Base-by-base conservation (phyloP, 2,329 filamentous ascomycete genomes). In the Moelleriella libera region DNA sequence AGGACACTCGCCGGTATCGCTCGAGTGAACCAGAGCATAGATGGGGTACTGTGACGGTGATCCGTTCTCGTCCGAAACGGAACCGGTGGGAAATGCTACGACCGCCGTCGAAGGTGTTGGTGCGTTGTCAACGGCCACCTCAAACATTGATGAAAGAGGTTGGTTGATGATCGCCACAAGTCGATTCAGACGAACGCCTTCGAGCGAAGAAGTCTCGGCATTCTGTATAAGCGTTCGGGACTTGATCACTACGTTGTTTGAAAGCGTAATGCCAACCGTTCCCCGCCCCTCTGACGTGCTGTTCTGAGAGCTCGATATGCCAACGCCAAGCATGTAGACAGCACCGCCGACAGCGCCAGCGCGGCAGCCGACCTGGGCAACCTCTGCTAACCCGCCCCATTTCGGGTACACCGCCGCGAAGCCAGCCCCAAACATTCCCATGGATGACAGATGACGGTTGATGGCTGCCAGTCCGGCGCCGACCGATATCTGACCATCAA, bases 1-100 rank as follows among this genome's bases (percentile, higher is more conserved):
- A 30, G 90, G 89, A 63, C 92, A 97, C 70, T 97, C 90, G 52
- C 89, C 89, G 41, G 89, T 90, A 49, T 95, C 89, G 60, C 83
- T 88, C 4, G 88, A 92, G 63, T 97, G 90, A 39, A 83, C 74
- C 56, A 87, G 69, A 29, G 72, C 70, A 56, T 78, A 78, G n/a
- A 76, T 63, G 29, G 79, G 77, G 45, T 66, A 61, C 21, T 65
- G 54, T 5, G 68, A 67, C 4, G 52, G 52, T 8, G 53, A 49
- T n/a, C 60, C 65, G 11, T 59, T 57, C 5, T 58, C 54, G 5
- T 52, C 51, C 12, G 53, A 48, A 28, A 81, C 50, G 2, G 70
- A 72, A 21, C 69, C 69, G 3, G 72, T 62, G 9, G 85, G 80
- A 47, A 88, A 78, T 2, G 80, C 75, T 21, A 88, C 71, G 2